Base-by-base conservation (phyloP, 306 rosid genomes). In the Betula pendula region DNA sequence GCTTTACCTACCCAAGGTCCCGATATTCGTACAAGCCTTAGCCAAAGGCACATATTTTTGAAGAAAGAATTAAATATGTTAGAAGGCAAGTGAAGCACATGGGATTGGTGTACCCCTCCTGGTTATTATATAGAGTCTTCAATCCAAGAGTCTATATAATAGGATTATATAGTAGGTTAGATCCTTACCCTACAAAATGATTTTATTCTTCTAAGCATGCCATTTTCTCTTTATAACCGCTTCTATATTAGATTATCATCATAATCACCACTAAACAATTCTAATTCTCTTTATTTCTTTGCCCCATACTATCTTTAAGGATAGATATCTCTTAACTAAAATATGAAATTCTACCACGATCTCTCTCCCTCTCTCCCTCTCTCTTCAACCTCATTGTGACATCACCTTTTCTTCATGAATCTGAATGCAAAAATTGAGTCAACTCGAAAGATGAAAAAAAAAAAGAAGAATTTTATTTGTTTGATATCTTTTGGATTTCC, bases 171-270 rank as follows among this genome's bases (percentile, higher is more conserved):
- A n/a, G 74, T 75, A 79, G 89, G 85, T 79, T 74, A 85, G 78
- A 62, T 53, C 71, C 77, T 70, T 58, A 75, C 89, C 90, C 89
- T 81, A 70, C 85, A 76, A 83, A 81, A 85, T 77, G 80, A 85
- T 89, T 84, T 83, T 82, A 75, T 78, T 79, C 82, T 84, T 73
- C 77, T 59, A 72, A 86, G 87, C 91, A 88, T 85, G 91, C 86
- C 73, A 43, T 77, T 38, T 75, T 78, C 43, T 20, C 70, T 77
- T 79, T 76, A 77, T 77, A 70, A 84, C 80, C n/a, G 63, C 68
- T 44, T 69, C 81, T 79, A 74, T 85, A 77, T 79, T 81, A 72
- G 72, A 80, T 77, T 77, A 52, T 62, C 52, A 68, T 82, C 76
- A 74, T 75, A 70, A 77, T 75, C 50, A 70, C 71, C 44, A 42